Evolutionary conservation across 345 rosid species (phyloP), one percentile per base, ranked within the genome.

Genomic region (Lepidium sativum): DNA sequence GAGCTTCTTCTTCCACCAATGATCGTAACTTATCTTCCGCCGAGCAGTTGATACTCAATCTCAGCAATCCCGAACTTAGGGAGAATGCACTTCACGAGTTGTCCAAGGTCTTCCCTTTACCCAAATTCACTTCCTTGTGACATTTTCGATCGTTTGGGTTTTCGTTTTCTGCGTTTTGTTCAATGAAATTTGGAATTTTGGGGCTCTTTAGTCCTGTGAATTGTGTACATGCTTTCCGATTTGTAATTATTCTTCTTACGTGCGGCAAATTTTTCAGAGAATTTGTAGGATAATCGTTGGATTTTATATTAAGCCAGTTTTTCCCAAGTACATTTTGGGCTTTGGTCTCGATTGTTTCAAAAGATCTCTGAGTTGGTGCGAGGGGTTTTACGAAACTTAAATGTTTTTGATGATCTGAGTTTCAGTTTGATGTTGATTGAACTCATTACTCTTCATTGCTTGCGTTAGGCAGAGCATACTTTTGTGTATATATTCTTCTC

Each of bases 11-110:
- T 23, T 54, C 76, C 16, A 75, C 35, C 72, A 87, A 81, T 72
- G 94, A 87, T 72, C 80, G 81, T 65, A 87, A 79, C 52, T 65
- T 77, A 75, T 78, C 81, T 9, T 66, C 92, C 0, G 95, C 81
- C 4, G 95, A 94, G 80, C 86, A 88, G 31, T 67, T 90, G 80
- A 85, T 90, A 6, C 87, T 88, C 63, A 88, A 94, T 51, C 84
- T 88, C 50, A 77, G 80, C 63, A 81, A 81, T 61, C 86, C 95
- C 1, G 87, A 86, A 68, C 94, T 86, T 73, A 85, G 89, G 15
- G 97, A 90, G 63, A 82, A 81, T 32, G 97, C 92, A 41, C 87
- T 90, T 35, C 77, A 68, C 17, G 87, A 82, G 53, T 69, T 84
- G 67, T 79, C 87, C 9, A 90, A 82, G 95, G 97, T 85, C 15